These are phyloP conservation scores for Fusarium vanettenii DNA, from an alignment of 2,329 filamentous ascomycete species.

Conservation along the genomic window DNA sequence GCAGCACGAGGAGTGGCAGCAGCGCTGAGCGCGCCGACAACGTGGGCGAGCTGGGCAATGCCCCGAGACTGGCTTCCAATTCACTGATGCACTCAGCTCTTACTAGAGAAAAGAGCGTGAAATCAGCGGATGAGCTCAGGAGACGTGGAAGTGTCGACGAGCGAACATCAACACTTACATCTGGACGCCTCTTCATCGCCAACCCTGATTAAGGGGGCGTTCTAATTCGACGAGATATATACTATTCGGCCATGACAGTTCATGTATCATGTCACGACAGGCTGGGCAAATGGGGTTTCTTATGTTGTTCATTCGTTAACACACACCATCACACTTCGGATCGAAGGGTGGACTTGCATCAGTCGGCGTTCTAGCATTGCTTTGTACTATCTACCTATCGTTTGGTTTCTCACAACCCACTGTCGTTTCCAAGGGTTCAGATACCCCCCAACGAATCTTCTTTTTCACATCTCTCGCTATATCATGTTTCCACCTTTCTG, in stretches of 20 bases:
- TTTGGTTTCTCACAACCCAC: constrained; percentile 30
- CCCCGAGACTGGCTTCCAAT: constrained; percentile 67
- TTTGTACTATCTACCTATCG: constrained; percentile 24
- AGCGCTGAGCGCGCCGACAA: constrained; percentile 71
- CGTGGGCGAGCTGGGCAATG: constrained; percentile 64
- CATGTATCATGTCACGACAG: constrained; percentile 27
- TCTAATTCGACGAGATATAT: constrained; percentile 6
- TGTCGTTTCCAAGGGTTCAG: constrained; percentile 40
- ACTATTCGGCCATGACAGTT: constrained; percentile 8
- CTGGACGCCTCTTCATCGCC: constrained; percentile 82
- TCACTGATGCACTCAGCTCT: constrained; percentile 68
- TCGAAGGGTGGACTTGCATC: constrained; percentile 38
- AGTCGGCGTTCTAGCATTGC: constrained; percentile 44
- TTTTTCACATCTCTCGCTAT: constrained; percentile 39
- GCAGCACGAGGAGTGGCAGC: constrained; percentile 66
- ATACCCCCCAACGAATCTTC: constrained; percentile 38
- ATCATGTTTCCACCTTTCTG: constrained; percentile 26
- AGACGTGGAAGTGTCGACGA: constrained; percentile 87
- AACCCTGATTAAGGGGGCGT: constrained; percentile 74
- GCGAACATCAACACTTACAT: constrained; percentile 79
- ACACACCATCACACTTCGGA: constrained; percentile 23
- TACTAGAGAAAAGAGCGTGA: constrained; percentile 73
- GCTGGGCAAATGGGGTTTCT: constrained; percentile 20
- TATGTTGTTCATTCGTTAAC: constrained; percentile 33
- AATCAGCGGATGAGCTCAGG: constrained; percentile 77